These are phyloP conservation scores for Yamadazyma jaroonii DNA, from an alignment of 1,139 yeast species.

Conservation along the genomic window DNA sequence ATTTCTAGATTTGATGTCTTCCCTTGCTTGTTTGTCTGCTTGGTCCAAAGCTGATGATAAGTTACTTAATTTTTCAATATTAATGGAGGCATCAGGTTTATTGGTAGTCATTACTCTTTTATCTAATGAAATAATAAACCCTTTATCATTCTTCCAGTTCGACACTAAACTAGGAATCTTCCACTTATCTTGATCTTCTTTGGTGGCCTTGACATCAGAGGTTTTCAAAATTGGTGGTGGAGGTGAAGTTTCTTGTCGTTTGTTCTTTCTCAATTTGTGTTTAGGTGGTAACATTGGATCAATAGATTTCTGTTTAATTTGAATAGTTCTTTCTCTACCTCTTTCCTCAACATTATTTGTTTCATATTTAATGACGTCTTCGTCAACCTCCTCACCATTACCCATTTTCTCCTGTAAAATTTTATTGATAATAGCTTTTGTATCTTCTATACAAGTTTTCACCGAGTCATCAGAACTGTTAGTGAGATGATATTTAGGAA, in stretches of 20 bases:
- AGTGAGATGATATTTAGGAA: constrained; percentile 31
- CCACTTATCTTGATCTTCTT: constrained; percentile 82
- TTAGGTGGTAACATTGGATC: constrained; percentile 91
- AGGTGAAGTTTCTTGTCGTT: constrained; percentile 61
- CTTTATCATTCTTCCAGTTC: constrained; percentile 94
- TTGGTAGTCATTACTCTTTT: constrained; percentile 66
- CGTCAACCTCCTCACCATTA: constrained; percentile 13
- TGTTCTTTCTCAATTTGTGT: constrained; percentile 71
- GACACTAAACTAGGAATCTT: constrained; percentile 88
- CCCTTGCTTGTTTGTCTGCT: constrained; percentile 75
- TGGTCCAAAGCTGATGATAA: constrained; percentile 69
- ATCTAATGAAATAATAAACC: constrained; percentile 80
- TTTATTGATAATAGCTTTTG: constrained; percentile 22
- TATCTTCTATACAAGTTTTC: constrained; percentile 26
- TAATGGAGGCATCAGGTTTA: constrained; percentile 30
- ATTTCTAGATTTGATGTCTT: constrained; percentile 61
- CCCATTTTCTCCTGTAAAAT: constrained; percentile 22
- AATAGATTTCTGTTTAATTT: constrained; percentile 40
- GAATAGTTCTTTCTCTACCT: constrained; percentile 24
- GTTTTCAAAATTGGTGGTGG: constrained; percentile 53
- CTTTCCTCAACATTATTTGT: constrained; percentile 16
- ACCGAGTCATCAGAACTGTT: constrained; percentile 30
- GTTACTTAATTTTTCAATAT: constrained; percentile 55
- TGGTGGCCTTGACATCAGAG: constrained; percentile 47
- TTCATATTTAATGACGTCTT: constrained; percentile 21